Base-by-base conservation (phyloP, 2,329 filamentous ascomycete genomes). In the Neoascochyta sp. region DNA sequence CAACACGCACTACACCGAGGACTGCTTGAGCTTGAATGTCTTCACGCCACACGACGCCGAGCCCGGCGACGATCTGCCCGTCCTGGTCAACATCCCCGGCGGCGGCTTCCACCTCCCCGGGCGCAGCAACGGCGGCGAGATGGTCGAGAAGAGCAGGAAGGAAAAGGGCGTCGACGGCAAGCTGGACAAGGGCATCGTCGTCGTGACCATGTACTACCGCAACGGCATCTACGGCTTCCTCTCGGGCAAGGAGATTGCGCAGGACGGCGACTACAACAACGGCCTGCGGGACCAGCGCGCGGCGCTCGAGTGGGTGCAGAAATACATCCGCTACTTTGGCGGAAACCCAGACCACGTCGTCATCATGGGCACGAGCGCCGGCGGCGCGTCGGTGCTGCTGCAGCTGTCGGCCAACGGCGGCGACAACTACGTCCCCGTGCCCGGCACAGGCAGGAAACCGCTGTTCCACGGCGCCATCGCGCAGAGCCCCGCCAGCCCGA, bases 51-150 rank as follows among this genome's bases (percentile, higher is more conserved):
- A 51, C 18, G 55, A 59, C 34, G 55, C 55, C 8, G 45, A 57
- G 26, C 30, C 54, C 16, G 55, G 55, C 8, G 55, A 59, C 15
- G 54, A 59, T 20, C 28, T 59, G 9, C 47, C 63, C 16, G 64
- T 68, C 1, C 45, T 65, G 12, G 61, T 71, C 2, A 69, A 68
- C 38, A 69, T 69, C 47, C 68, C 68, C 13, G 67, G 67, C 5
- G 66, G 64, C 22, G 65, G 65, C 0, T 67, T 67, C 49, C 64
- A 67, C 29, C 32, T 57, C 3, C 55, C 55, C 10, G 55, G 55
- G 6, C 44, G 55, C 17, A 47, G 51, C 24, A 59, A 54, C 27
- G 53, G 54, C 16, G 48, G 45, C 4, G 54, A 54, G 24, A 50
- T 57, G 45, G 52, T 55, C 16, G 50, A 50, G 30, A 59, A 59